These are phyloP conservation scores for Flaveria robusta DNA, from an alignment of 129 eudicot species.

Conservation along the genomic window DNA sequence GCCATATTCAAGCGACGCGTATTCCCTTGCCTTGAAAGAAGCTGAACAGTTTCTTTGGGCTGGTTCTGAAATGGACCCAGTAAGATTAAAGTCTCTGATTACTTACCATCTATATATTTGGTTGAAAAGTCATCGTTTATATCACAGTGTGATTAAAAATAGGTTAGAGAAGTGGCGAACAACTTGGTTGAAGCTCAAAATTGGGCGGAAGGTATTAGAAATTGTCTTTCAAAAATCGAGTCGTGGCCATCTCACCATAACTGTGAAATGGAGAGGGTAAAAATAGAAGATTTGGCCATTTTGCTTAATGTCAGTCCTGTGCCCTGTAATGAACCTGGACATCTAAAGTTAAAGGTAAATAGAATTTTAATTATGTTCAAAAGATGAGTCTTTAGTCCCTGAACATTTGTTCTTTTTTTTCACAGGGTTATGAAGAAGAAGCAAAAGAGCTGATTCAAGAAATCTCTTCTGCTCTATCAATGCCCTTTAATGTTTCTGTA, in stretches of 20 bases:
- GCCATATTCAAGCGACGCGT: slow-evolving; percentile 64
- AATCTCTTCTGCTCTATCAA: slow-evolving; percentile 55
- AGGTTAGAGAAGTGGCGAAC: slow-evolving; percentile 78
- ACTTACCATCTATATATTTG: slow-evolving; percentile 8
- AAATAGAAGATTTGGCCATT: slow-evolving; percentile 52
- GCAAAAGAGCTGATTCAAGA: slow-evolving; percentile 67
- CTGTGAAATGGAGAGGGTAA: slow-evolving; percentile 55
- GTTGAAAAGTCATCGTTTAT: slow-evolving; percentile 19
- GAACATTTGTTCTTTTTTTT: slow-evolving; percentile 17
- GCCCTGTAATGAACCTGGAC: slow-evolving; percentile 83
- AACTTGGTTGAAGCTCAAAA: slow-evolving; percentile 72
- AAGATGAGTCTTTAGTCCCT: background rate
- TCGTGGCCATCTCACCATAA: slow-evolving; percentile 41
- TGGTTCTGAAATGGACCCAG: slow-evolving; percentile 96
- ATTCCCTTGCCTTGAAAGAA: slow-evolving; percentile 65
- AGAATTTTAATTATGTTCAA: background rate
- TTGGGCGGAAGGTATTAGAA: slow-evolving; percentile 80
- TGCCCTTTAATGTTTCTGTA: slow-evolving; percentile 53
- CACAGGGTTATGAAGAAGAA: slow-evolving; percentile 65
- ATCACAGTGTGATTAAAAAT: slow-evolving; percentile 25
- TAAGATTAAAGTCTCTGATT: slow-evolving; percentile 41
- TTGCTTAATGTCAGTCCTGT: slow-evolving; percentile 52
- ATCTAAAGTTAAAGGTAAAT: slow-evolving; percentile 68
- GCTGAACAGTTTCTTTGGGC: slow-evolving; percentile 97
- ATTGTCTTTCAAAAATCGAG: slow-evolving; percentile 61